Evolutionary conservation across 2,329 filamentous ascomycete species (phyloP).

Genomic region (Penicillium italicum): DNA sequence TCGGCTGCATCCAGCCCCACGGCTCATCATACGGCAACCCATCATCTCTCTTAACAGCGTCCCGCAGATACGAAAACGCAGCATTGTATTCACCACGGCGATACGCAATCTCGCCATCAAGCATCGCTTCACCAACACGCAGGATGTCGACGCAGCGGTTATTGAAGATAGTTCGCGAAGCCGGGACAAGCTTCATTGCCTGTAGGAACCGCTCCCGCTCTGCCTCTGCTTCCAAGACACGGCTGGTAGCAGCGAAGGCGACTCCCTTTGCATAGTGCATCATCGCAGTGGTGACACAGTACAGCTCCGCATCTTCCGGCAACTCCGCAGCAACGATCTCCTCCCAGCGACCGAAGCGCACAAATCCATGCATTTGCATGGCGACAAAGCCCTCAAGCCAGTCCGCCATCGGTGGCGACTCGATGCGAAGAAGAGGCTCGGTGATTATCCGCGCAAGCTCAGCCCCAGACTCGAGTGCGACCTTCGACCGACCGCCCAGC

Average conservation of each 20-base stretch:
- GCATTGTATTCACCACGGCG: constrained; percentile 55
- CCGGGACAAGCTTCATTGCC: constrained; percentile 52
- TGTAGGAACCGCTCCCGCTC: constrained; percentile 52
- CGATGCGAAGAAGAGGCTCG: constrained; percentile 53
- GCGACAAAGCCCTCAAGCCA: constrained; percentile 71
- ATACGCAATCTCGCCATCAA: constrained; percentile 71
- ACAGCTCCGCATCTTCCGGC: constrained; percentile 58
- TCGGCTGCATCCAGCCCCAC: constrained; percentile 77
- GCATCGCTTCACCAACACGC: constrained; percentile 59
- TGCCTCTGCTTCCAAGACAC: constrained; percentile 52
- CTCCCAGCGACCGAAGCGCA: constrained; percentile 71
- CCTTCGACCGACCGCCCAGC: constrained; percentile 63
- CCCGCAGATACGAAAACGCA: constrained; percentile 59
- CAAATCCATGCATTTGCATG: constrained; percentile 64
- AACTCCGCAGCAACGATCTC: constrained; percentile 60
- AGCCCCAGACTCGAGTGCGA: constrained; percentile 59
- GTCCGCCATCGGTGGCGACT: constrained; percentile 68
- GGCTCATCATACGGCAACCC: constrained; percentile 67
- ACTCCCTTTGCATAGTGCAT: constrained; percentile 65
- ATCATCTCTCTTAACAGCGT: constrained; percentile 60
- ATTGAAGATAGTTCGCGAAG: constrained; percentile 64
- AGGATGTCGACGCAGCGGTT: constrained; percentile 65
- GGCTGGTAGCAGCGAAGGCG: constrained; percentile 59
- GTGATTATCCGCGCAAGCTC: constrained; percentile 61
- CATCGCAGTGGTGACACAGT: constrained; percentile 67